Base-by-base conservation (phyloP, 2,329 filamentous ascomycete species). In the Fusarium tupiense region DNA sequence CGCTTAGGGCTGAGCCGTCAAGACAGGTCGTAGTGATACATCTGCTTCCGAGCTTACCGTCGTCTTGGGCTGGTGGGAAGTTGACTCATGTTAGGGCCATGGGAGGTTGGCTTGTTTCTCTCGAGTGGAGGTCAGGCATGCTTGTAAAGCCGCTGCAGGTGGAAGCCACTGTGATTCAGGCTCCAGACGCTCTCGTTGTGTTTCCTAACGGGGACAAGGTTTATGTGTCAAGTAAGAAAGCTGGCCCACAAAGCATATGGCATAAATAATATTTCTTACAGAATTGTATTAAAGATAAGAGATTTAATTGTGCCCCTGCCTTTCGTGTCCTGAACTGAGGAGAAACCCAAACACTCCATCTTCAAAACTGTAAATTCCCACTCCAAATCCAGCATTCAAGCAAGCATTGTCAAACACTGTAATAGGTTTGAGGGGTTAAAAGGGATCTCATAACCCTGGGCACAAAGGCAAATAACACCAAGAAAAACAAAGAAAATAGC, bases 11-110 rank as follows among this genome's bases (percentile, higher is more conserved):
- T 0, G 64, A 69, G 13, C 24, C 43, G 0, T 56, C 53, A 9
- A 56, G 59, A 5, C 47, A 64, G 7, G 59, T 69, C 10, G 63
- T 72, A 4, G 57, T 73, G 17, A 68, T 78, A 12, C 52, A 50
- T 5, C 41, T 78, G 2, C 40, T 78, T 3, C 75, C 76, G 4
- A 76, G 75, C 14, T 68, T 75, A 17, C 76, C 76, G 0, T 20
- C 29, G 2, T 26, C 61, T 2, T 78, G 76, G 76, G 22, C 31
- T 2, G 54, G 11, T 14, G 76, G 76, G 0, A 63, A 63, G 8
- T 8, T 74, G 2, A 14, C 26, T 4, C 37, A 46, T 13, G 40
- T 69, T 2, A 52, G 62, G 10, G 56, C 65, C 1, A 69, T 60
- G 52, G 76, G 65, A 2, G 73, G 76, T 1, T 75, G 75, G 69